A percentile compares a stretch with the other conserved stretches of the same genome.
These are phyloP conservation scores for Colletotrichum plurivorum DNA, from an alignment of 2,329 filamentous ascomycete genomes.

Conservation along the genomic window DNA sequence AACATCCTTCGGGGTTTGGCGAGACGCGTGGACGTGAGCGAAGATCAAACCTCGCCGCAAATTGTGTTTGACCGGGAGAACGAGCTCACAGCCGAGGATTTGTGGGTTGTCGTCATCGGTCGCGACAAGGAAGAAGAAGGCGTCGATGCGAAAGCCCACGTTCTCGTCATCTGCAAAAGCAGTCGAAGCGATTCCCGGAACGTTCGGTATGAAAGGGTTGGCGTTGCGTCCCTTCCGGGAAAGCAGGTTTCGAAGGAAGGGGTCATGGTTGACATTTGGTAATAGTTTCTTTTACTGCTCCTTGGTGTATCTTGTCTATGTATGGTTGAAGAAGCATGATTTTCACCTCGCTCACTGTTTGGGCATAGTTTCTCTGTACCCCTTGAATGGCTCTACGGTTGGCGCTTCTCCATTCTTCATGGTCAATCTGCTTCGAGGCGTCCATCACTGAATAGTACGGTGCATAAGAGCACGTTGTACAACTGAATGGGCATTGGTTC, in stretches of 20 bases:
- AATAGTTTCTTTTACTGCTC: neutral
- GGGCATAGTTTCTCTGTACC: too few species aligned
- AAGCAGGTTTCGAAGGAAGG: conserved; percentile 1
- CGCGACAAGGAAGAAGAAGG: conserved; percentile 8
- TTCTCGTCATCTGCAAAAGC: conserved; percentile 10
- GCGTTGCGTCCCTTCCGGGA: conserved; percentile 6
- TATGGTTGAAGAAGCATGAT: too few species aligned
- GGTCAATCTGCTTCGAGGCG: too few species aligned
- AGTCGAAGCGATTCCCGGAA: neutral
- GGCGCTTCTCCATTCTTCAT: too few species aligned
- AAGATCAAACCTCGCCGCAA: neutral
- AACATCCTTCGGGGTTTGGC: conserved; percentile 11
- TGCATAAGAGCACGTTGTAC: too few species aligned
- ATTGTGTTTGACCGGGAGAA: conserved; percentile 7
- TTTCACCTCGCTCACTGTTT: too few species aligned
- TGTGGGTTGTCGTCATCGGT: conserved; percentile 2
- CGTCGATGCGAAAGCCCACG: conserved; percentile 1
- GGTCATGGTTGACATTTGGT: conserved; percentile 11
- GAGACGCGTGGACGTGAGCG: neutral
- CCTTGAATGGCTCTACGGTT: too few species aligned
- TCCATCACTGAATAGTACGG: too few species aligned
- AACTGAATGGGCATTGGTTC: too few species aligned
- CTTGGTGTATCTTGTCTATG: too few species aligned
- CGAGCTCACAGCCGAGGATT: neutral
- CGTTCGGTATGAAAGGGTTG: conserved; percentile 3